Evolutionary conservation across 2,329 filamentous ascomycete genomes (phyloP).

Genomic region (Diaporthe caulivora): DNA sequence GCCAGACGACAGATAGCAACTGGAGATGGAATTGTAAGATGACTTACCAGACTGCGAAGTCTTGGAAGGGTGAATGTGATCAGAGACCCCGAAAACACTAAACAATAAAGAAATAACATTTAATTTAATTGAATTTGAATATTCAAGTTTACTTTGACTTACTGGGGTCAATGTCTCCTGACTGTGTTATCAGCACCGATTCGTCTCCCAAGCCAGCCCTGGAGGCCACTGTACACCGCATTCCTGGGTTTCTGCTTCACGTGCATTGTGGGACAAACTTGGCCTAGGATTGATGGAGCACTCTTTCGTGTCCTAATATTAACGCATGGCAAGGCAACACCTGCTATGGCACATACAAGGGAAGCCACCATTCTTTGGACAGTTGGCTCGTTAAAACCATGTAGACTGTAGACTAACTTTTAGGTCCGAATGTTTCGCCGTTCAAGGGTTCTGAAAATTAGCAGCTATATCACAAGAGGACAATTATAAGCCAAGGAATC

Average conservation of each 20-base stretch:
- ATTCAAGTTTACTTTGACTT: too few relatives aligned
- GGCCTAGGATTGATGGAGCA: not conserved
- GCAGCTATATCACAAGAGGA: not conserved
- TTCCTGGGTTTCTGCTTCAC: not conserved
- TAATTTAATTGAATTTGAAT: not conserved
- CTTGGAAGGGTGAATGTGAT: not conserved
- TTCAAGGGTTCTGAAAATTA: not conserved
- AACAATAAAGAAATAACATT: not conserved
- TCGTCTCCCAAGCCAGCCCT: too few relatives aligned
- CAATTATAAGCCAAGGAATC: not conserved
- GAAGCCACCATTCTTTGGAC: too few relatives aligned
- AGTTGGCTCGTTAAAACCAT: too few relatives aligned
- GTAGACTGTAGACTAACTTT: not conserved
- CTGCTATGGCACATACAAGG: too few relatives aligned
- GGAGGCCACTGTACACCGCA: not conserved
- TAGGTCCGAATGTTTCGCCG: not conserved
- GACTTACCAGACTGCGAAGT: not conserved
- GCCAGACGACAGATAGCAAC: not conserved
- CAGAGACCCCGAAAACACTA: not conserved
- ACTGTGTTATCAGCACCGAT: not conserved
- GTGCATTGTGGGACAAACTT: not conserved
- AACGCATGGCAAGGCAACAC: too few relatives aligned
- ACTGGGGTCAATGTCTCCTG: too few relatives aligned
- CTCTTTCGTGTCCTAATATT: too few relatives aligned
- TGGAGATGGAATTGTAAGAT: not conserved